Conservation (phyloP, 305 asterid species). For the Withania somnifera region DNA sequence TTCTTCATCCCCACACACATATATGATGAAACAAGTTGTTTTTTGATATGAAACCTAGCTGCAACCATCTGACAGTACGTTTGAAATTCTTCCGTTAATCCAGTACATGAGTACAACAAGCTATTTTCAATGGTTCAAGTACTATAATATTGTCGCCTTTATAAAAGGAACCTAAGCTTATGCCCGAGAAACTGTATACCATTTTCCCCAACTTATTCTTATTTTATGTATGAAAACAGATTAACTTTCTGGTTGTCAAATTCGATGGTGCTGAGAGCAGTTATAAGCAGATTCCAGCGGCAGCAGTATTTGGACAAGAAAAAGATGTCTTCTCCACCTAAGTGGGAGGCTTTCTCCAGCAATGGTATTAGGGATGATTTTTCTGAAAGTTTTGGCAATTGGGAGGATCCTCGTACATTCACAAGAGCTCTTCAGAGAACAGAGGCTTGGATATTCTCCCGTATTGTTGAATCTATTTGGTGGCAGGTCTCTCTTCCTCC, state of each 20-base stretch:
- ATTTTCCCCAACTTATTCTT: neutral
- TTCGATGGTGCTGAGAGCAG: constrained; percentile 52
- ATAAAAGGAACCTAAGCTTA: neutral
- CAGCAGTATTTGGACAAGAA: constrained; percentile 22
- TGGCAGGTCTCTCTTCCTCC: constrained; percentile 55
- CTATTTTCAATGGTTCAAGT: neutral
- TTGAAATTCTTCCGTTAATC: neutral
- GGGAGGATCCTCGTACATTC: constrained; percentile 47
- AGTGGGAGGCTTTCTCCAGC: constrained; percentile 35
- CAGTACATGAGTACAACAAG: neutral
- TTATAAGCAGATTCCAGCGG: constrained; percentile 35
- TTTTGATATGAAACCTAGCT: neutral
- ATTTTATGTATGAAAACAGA: constrained; percentile 23
- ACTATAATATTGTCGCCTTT: neutral
- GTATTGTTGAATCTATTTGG: constrained; percentile 78
- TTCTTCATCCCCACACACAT: neutral
- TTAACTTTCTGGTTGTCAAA: constrained; percentile 89
- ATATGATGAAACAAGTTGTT: neutral
- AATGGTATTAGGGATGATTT: constrained; percentile 18
- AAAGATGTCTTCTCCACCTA: constrained; percentile 30
- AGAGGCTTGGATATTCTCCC: constrained; percentile 69
- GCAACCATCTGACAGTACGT: neutral
- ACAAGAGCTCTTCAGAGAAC: constrained; percentile 51
- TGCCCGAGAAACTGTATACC: neutral
- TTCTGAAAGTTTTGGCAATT: constrained; percentile 23